Evolutionary conservation across 768 basidiomycete genomes (phyloP).

Genomic region (Rhodocollybia butyracea): DNA sequence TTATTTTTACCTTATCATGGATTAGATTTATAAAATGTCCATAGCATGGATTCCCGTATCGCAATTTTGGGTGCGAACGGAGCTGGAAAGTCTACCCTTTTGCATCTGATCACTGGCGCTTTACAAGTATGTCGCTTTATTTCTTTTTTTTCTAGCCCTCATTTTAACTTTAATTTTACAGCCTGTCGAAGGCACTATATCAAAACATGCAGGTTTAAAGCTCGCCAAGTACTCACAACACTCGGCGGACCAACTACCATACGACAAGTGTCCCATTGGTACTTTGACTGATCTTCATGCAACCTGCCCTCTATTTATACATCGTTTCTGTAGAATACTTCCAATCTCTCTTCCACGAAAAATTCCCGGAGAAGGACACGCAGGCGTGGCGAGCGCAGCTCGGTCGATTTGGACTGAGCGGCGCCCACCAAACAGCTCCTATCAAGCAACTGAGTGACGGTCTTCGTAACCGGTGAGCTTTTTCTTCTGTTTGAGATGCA

Average conservation of each 20-base stretch:
- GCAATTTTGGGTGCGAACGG: conserved; percentile 97
- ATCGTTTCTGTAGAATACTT: conserved; percentile 74
- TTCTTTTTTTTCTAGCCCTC: neutral
- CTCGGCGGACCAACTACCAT: conserved; percentile 96
- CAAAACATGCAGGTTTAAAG: conserved; percentile 87
- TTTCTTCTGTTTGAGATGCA: neutral
- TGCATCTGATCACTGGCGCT: conserved; percentile 82
- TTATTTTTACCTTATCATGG: neutral
- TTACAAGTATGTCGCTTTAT: conserved; percentile 26
- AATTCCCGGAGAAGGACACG: conserved; percentile 92
- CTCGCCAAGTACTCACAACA: conserved; percentile 99
- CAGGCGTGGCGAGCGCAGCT: conserved; percentile 94
- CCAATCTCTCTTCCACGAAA: conserved; percentile 70
- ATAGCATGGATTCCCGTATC: conserved; percentile 91
- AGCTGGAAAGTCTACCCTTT: conserved; percentile 89
- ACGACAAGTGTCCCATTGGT: conserved; percentile 68
- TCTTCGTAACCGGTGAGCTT: conserved; percentile 81
- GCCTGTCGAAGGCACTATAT: conserved; percentile 81
- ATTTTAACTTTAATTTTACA: conserved; percentile 26
- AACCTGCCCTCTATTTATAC: neutral
- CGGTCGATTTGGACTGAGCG: conserved; percentile 93
- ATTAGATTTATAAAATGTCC: neutral
- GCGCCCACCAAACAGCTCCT: conserved; percentile 88
- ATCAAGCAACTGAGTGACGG: conserved; percentile 96
- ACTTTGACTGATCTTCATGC: neutral